Evolutionary conservation across 1,284 basidiomycete species (phyloP).

Genomic region (Rhodotorula mucilaginosa): DNA sequence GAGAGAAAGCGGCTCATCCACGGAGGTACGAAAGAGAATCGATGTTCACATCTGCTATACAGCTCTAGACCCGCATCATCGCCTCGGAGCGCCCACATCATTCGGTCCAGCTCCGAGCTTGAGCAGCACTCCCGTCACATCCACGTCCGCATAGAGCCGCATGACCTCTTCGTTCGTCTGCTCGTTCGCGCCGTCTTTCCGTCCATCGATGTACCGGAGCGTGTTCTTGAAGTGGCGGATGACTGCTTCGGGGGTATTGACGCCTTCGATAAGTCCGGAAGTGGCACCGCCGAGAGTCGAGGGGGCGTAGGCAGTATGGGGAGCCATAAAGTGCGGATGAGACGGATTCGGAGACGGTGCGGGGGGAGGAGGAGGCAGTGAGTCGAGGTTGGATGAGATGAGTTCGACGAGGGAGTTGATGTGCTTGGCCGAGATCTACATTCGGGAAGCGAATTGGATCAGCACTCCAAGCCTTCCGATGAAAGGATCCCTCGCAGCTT

Average conservation of each 20-base stretch:
- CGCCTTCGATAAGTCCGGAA: conserved; percentile 78
- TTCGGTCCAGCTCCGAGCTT: conserved; percentile 15
- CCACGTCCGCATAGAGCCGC: conserved; percentile 31
- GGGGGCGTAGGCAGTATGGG: conserved; percentile 40
- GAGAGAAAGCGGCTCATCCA: neutral
- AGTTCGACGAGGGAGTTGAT: conserved; percentile 90
- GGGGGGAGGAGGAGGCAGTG: conserved; percentile 56
- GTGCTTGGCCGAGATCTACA: conserved; percentile 82
- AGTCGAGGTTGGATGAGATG: conserved; percentile 83
- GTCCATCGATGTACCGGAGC: conserved; percentile 71
- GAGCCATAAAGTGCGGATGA: conserved; percentile 1
- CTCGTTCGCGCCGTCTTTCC: conserved; percentile 55
- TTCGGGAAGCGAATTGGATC: neutral
- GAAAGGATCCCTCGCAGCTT: too few relatives aligned
- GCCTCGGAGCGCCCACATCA: neutral
- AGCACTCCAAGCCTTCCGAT: too few relatives aligned
- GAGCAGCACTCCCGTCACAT: conserved; percentile 32
- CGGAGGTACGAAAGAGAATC: neutral
- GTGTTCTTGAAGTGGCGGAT: conserved; percentile 88
- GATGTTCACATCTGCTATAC: neutral
- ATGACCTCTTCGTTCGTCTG: conserved; percentile 17
- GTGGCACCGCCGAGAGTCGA: conserved; percentile 56
- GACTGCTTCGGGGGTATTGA: conserved; percentile 87
- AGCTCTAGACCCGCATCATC: too few relatives aligned
- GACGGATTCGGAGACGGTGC: conserved; percentile 5